Conservation (phyloP, 2,329 filamentous ascomycete species). For the Cercospora brassicicola region DNA sequence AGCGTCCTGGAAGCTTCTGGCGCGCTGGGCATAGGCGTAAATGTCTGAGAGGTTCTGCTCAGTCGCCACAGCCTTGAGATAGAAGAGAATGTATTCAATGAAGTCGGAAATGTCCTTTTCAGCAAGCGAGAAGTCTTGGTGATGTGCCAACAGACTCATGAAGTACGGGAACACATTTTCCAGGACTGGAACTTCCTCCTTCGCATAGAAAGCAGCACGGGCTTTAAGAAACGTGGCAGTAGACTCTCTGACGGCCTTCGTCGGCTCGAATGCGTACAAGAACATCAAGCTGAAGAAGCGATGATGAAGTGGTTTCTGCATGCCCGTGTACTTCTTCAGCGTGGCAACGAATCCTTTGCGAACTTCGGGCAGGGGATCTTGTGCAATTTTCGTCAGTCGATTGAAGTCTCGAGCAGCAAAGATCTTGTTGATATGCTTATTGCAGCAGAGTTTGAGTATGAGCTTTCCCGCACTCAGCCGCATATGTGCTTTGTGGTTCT, state of each 20-base stretch:
- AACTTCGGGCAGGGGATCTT: conserved; percentile 73
- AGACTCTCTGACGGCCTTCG: conserved; percentile 67
- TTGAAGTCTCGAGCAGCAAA: conserved; percentile 76
- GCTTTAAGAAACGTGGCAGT: conserved; percentile 88
- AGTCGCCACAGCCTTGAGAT: conserved; percentile 76
- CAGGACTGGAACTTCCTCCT: conserved; percentile 61
- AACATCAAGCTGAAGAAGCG: conserved; percentile 91
- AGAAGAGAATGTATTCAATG: conserved; percentile 85
- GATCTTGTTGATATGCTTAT: conserved; percentile 72
- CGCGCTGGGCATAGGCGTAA: conserved; percentile 85
- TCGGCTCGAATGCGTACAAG: conserved; percentile 86
- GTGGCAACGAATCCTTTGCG: conserved; percentile 78
- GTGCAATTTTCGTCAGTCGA: conserved; percentile 73
- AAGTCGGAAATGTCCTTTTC: conserved; percentile 74
- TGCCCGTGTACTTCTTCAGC: conserved; percentile 85
- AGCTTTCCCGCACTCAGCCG: conserved; percentile 78
- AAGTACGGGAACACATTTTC: conserved; percentile 80
- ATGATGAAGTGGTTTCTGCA: conserved; percentile 61
- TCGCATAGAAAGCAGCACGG: conserved; percentile 65
- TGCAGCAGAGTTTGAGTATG: conserved; percentile 76
- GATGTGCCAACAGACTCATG: conserved; percentile 84
- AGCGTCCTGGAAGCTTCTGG: conserved; percentile 85
- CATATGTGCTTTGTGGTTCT: conserved; percentile 75
- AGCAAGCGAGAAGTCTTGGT: conserved; percentile 77
- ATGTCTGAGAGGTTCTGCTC: conserved; percentile 86